Conservation (phyloP, 176 grass and related monocot species). For the Carex littledalei region DNA sequence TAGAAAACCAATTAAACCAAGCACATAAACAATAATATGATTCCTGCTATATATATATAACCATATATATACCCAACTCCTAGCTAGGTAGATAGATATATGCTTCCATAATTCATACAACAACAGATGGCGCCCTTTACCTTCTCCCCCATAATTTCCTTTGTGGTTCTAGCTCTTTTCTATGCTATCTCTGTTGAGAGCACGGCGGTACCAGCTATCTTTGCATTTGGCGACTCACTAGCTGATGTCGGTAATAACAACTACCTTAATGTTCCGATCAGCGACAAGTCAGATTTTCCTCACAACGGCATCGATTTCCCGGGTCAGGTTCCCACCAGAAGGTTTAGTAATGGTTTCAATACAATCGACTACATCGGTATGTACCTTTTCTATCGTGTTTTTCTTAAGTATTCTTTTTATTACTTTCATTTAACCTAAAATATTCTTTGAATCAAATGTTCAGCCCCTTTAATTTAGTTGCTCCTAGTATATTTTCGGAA, state of each 20-base stretch:
- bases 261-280: not conserved
- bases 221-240: slow-evolving; percentile 36
- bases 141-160: not conserved
- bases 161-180: not conserved
- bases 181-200: not conserved
- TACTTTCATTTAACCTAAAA: not conserved
- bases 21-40: not conserved
- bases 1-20: not conserved
- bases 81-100: too few relatives aligned
- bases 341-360: slow-evolving; percentile 36
- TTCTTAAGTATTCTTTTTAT: not conserved
- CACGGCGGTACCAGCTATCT: slow-evolving; percentile 22
- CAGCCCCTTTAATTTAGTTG: not conserved
- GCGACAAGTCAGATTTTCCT: slow-evolving; percentile 19
- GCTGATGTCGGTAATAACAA: slow-evolving; percentile 44
- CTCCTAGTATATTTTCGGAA: not conserved
- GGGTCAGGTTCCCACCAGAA: not conserved
- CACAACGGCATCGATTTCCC: slow-evolving; percentile 28
- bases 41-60: not conserved
- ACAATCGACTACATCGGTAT: slow-evolving; percentile 27
- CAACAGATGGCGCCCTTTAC: not conserved
- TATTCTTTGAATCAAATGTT: not conserved
- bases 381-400: not conserved
- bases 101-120: not conserved
- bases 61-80: not conserved